Evolutionary conservation across 2,329 filamentous ascomycete species (phyloP), one percentile per base, ranked within the genome.

Genomic region (Ophiostoma fasciatum): DNA sequence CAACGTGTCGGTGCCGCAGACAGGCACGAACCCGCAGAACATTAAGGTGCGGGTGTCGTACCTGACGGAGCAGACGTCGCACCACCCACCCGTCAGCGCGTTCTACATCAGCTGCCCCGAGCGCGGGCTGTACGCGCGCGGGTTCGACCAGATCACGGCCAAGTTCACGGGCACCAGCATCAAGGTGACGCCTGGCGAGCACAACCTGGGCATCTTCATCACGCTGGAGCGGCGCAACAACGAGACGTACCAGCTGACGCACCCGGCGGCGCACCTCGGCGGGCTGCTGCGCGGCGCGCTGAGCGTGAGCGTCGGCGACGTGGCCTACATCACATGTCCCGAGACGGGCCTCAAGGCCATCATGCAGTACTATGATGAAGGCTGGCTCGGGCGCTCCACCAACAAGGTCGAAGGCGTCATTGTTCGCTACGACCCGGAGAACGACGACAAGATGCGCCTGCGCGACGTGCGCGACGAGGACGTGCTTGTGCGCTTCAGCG

Each of bases 91-190:
- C 9, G 88, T 98, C 46, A 96, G 88, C 47, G 90, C 90, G 12
- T 98, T 93, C 58, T 88, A 82, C 56, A 78, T 94, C 45, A 79
- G 85, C 51, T 98, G 90, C 52, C 85, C 87, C 1, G 82, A 92
- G 47, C 87, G 84, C 53, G 90, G 88, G 20, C 71, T 98, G 45
- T 75, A 74, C 26, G 90, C 90, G 13, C 72, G 80, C 40, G 90
- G 90, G 2, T 98, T 88, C 52, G 90, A 98, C 52, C 90, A 98
- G 62, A 78, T 98, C 49, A 88, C 82, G 47, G 90, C 90, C 51
- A 96, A 94, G 58, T 98, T 98, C 60, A 96, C 90, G 1, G 90
- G 90, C 39, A 94, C 90, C 14, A 88, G 82, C 48, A 71, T 98
- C 56, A 84, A 85, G 53, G 88, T 98, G 26, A 77, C 79, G 17